phyloP scores from a whole-genome alignment of 202 grass and related monocot species.

The Musa balbisiana region DNA sequence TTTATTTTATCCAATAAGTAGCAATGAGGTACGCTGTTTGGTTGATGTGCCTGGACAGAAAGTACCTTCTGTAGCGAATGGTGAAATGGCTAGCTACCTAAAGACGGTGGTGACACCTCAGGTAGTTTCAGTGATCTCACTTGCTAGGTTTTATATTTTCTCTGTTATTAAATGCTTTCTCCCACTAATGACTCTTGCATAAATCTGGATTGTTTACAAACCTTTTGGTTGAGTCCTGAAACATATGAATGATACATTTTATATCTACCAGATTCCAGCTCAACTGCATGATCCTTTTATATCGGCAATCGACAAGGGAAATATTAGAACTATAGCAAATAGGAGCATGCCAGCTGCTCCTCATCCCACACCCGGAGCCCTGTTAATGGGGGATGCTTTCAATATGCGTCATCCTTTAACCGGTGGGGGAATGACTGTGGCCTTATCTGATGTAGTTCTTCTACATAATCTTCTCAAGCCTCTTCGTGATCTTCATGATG shows the following conservation, averaged over 20 bases:
- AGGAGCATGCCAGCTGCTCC: conserved; percentile 92
- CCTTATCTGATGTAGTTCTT: conserved; percentile 85
- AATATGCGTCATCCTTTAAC: conserved; percentile 98
- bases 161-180: background rate
- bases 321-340: conserved; percentile 89
- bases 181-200: background rate
- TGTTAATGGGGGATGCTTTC: conserved; percentile 98
- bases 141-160: background rate
- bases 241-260: background rate
- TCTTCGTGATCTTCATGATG: conserved; percentile 78
- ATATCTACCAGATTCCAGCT: conserved; percentile 46
- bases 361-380: conserved; percentile 83
- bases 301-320: conserved; percentile 78
- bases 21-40: conserved; percentile 87
- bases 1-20: conserved; percentile 97
- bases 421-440: conserved; percentile 98
- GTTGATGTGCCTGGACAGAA: conserved; percentile 96
- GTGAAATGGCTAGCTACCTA: conserved; percentile 92
- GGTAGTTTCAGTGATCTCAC: conserved; percentile 30
- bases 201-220: background rate
- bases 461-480: conserved; percentile 82
- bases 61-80: conserved; percentile 79
- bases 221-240: background rate
- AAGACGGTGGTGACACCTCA: conserved; percentile 92
- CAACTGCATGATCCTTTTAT: conserved; percentile 79